A percentile compares a stretch with the other conserved stretches of the same genome.
These are phyloP conservation scores for Albatrellus sp. DNA, from an alignment of 1,284 basidiomycete genomes.

Conservation along the genomic window DNA sequence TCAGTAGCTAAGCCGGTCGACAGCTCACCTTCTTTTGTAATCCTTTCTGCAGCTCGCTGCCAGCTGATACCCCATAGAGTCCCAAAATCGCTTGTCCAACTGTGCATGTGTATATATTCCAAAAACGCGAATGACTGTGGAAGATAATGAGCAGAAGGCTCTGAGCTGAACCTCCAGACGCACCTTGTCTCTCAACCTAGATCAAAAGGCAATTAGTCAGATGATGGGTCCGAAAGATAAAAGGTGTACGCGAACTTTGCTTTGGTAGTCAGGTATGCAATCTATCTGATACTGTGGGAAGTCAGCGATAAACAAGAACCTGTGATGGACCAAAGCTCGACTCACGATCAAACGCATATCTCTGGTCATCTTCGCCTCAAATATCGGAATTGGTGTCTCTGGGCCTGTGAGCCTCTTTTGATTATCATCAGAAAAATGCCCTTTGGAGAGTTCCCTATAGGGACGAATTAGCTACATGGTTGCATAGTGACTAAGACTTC, in stretches of 20 bases:
- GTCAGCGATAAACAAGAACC: background rate
- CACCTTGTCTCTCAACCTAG: conserved; percentile 43
- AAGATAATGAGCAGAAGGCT: background rate
- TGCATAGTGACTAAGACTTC: background rate
- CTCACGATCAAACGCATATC: conserved; percentile 51
- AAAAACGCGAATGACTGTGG: conserved; percentile 43
- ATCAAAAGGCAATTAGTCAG: background rate
- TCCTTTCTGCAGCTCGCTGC: conserved; percentile 34
- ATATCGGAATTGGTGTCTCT: conserved; percentile 32
- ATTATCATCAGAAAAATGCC: conserved; percentile 56
- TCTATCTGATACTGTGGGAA: background rate
- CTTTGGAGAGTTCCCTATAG: conserved; percentile 47
- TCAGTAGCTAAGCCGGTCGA: background rate
- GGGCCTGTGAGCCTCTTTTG: conserved; percentile 46
- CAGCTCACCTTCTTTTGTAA: conserved; percentile 32
- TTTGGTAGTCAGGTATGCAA: conserved; percentile 24
- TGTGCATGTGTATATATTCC: conserved; percentile 53
- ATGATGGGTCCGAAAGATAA: background rate
- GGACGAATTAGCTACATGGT: background rate
- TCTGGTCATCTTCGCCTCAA: conserved; percentile 55
- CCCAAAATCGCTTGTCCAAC: conserved; percentile 43
- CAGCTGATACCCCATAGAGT: conserved; percentile 39
- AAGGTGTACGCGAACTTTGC: conserved; percentile 23
- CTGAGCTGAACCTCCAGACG: background rate
- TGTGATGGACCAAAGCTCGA: background rate